Base-by-base conservation (phyloP, 2,329 filamentous ascomycete species). In the Venturia nashicola region DNA sequence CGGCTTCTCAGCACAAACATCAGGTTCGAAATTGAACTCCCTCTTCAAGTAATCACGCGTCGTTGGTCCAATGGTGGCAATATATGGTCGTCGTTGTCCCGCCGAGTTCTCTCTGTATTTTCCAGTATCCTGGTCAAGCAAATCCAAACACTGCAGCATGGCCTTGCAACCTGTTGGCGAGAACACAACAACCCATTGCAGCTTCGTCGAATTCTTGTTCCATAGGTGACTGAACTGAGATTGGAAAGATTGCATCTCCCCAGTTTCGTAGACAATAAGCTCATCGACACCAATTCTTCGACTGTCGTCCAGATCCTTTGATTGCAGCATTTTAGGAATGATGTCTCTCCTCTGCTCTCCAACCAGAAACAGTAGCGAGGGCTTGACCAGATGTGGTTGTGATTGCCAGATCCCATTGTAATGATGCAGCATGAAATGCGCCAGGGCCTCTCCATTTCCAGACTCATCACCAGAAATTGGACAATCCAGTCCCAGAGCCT, bases 51-150 rank as follows among this genome's bases (percentile, higher is more conserved):
- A 86, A 68, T 91, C 86, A 67, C 87, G 82, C 12, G 94, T 99
- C 20, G 94, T 99, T 14, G 94, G 93, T 0, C 94, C 94, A 74
- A 99, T 99, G 0, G 92, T 95, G 16, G 88, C 90, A 66, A 97
- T 79, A 67, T 83, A 85, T 0, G 86, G 87, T 61, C 73, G 80
- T 11, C 76, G 76, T 27, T 61, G 36, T 43, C 46, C 64, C 36
- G 43, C 55, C 59, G 12, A n/a, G 40, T 36, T 5, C 54, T 12
- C 63, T 72, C 27, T 44, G 55, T 72, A 72, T 57, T 71, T 76
- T 7, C 76, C 76, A 23, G 73, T 74, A 9, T 72, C 67, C 46
- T 70, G 66, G 54, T 79, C 76, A 51, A 82, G 69, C 64, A 82
- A 74, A 3, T 72, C 76, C 62, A 86, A 70, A 61, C 79, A 78